phyloP scores from a whole-genome alignment of 495 filamentous ascomycete genomes.

The Penicillium herquei region DNA sequence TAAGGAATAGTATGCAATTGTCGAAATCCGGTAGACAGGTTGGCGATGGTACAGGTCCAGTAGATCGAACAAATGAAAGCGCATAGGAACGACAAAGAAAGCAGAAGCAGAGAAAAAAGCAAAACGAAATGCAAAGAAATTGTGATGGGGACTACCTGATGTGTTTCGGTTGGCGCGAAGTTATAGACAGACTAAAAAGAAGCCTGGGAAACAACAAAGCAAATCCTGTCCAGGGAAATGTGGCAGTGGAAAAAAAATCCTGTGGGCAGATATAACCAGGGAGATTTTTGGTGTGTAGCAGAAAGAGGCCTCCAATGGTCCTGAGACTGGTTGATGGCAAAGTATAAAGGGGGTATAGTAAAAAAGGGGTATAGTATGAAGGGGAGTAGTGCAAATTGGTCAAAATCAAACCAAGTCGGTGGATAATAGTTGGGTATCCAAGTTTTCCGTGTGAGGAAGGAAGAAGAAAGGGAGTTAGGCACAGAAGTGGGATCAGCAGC shows the following conservation, averaged over 20 bases:
- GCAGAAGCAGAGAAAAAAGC: conserved; percentile 4
- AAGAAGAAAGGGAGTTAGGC: conserved; percentile 16
- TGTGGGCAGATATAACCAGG: conserved; percentile 28
- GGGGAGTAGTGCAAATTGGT: conserved; percentile 5
- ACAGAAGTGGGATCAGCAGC: conserved; percentile 20
- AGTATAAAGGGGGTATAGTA: neutral
- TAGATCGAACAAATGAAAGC: conserved; percentile 17
- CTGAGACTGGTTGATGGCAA: conserved; percentile 21
- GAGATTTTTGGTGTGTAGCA: conserved; percentile 5
- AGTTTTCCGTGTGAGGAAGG: conserved; percentile 22
- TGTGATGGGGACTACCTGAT: conserved; percentile 48
- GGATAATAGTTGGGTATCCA: conserved; percentile 17
- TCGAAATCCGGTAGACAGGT: conserved; percentile 2
- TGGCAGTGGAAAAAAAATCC: conserved; percentile 23
- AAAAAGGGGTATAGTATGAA: neutral
- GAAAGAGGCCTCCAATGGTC: conserved; percentile 31
- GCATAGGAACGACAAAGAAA: conserved; percentile 22
- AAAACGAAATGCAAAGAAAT: conserved; percentile 25
- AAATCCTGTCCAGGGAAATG: conserved; percentile 41
- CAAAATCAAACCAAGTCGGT: conserved; percentile 5
- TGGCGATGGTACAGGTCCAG: conserved; percentile 25
- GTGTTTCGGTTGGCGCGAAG: conserved; percentile 26
- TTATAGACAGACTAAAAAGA: conserved; percentile 30
- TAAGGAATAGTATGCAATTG: conserved; percentile 1
- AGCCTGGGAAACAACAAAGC: conserved; percentile 37